Base-by-base conservation (phyloP, 2,329 filamentous ascomycete genomes). In the Neobulgaria alba region DNA sequence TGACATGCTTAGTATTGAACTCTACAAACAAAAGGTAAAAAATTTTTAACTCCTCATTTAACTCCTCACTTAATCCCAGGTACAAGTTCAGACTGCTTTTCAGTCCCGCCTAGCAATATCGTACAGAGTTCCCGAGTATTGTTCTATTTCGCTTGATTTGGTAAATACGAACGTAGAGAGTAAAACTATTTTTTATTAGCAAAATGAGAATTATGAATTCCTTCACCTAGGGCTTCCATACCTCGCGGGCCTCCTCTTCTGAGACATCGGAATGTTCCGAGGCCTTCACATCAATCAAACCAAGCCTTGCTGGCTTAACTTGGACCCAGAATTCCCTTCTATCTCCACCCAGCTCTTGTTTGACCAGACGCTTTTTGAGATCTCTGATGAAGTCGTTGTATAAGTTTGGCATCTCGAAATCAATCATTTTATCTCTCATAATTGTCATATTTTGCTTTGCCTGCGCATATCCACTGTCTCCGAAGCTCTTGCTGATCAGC, bases 241-340 rank as follows among this genome's bases (percentile, higher is more conserved):
- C 50, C 30, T 77, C 70, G 38, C 69, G 73, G n/a, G 83, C 87
- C 54, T 89, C 82, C 33, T 85, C 77, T 38, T 77, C 72, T 0
- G 72, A 75, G 3, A 89, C 76, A 20, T 75, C 67, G 1, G 83
- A 88, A 14, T 69, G 65, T 32, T 83, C 77, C 2, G 72, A 75
- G 54, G 77, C 67, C 35, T 64, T 69, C 38, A 70, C 67, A 48
- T 84, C 78, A 53, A 96, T 79, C 57, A 95, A 65, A 0, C 88
- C 85, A 41, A 95, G 64, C 51, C 69, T 76, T 31, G 71, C 75
- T 43, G 68, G 74, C 51, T 81, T 72, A 17, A 95, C 65, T 51
- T 74, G 68, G 66, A 77, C 84, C 88, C 88, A 95, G 65, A 95
- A 79, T 56, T 93, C 86, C 48, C 73, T 73, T 39, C 87, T 69